A percentile compares a stretch with the other conserved stretches of the same genome.
Evolutionary conservation across 768 basidiomycete genomes (phyloP).

Genomic region (Russula sp.): DNA sequence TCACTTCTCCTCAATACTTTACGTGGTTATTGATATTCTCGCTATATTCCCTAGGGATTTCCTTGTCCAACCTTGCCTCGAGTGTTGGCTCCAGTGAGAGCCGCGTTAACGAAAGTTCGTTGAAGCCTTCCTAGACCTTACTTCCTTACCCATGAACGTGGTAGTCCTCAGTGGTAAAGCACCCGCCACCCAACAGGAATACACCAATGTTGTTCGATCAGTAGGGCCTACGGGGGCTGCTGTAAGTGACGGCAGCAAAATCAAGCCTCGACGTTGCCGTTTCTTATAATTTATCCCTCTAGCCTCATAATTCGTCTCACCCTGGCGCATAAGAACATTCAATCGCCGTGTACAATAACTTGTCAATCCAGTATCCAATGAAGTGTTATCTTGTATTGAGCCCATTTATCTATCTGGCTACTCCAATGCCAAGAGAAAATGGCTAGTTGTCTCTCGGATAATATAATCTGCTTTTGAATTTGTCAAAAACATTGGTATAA

Average conservation of each 20-base stretch:
- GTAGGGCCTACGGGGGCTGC: conserved; percentile 33
- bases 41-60: conserved; percentile 33
- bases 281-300: background rate
- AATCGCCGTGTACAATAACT: no score
- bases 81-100: conserved; percentile 36
- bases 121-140: background rate
- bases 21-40: background rate
- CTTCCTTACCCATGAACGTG: background rate
- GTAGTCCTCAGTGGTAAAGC: conserved; percentile 42
- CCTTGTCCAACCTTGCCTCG: conserved; percentile 43
- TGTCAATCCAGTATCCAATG: no score
- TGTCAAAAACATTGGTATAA: background rate
- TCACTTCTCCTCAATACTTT: background rate
- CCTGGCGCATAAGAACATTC: conserved; percentile 16
- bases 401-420: no score
- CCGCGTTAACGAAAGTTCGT: conserved; percentile 47
- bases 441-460: no score
- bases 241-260: conserved; percentile 26
- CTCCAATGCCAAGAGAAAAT: no score
- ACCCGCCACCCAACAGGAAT: conserved; percentile 43
- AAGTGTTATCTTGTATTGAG: no score
- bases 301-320: conserved; percentile 30
- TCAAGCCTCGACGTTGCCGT: background rate
- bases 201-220: conserved; percentile 37
- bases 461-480: background rate